Percentiles rank a stretch among this genome's conserved stretches.
Evolutionary conservation across 371 early-diverging fungal species (phyloP).

Genomic region (Circinella umbellata): DNA sequence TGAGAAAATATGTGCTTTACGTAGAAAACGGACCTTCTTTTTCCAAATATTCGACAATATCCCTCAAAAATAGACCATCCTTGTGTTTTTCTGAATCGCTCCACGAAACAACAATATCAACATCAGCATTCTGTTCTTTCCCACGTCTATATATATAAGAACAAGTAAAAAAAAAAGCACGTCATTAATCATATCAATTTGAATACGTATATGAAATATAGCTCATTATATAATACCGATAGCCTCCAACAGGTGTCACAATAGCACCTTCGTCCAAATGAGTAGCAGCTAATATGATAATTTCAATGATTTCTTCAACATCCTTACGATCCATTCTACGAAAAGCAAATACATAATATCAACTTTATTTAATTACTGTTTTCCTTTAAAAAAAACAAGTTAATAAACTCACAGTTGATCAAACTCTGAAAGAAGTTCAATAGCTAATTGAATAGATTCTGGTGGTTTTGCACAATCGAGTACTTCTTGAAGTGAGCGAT

Average conservation of each 20-base stretch:
- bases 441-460: conserved; percentile 31
- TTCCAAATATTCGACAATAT: conserved; percentile 28
- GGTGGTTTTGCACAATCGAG: conserved; percentile 35
- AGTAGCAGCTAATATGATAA: conserved; percentile 35
- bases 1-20: background rate
- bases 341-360: too few relatives aligned
- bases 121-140: conserved; percentile 52
- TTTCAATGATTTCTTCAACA: conserved; percentile 48
- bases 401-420: conserved; percentile 28
- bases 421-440: conserved; percentile 48
- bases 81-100: conserved; percentile 18
- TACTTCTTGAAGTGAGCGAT: conserved; percentile 48
- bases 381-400: background rate
- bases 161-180: too few relatives aligned
- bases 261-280: conserved; percentile 29
- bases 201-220: too few relatives aligned
- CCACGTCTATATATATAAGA: conserved; percentile 38
- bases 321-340: conserved; percentile 47
- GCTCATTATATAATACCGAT: conserved; percentile 24
- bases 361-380: too few relatives aligned
- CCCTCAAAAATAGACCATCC: conserved; percentile 27
- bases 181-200: too few relatives aligned
- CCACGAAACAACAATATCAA: conserved; percentile 56
- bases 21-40: conserved; percentile 22
- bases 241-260: conserved; percentile 55